Base-by-base conservation (phyloP, 345 rosid genomes). In the Cardamine chenopodiifolia region DNA sequence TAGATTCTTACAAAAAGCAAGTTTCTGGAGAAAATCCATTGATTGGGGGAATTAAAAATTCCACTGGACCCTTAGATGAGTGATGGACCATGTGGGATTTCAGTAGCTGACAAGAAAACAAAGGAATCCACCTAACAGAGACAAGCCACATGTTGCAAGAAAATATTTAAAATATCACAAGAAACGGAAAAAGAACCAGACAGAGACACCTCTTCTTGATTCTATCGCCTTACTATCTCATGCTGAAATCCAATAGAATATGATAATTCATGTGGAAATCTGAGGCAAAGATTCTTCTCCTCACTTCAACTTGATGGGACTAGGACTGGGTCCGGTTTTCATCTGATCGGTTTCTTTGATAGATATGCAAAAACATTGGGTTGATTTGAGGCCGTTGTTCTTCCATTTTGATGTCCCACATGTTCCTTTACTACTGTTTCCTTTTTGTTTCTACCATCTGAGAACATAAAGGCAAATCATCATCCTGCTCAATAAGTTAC, bases 61-160 rank as follows among this genome's bases (percentile, higher is more conserved):
- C 8, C 31, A 9, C 10, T 73, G 54, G 56, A 54, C 70, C 76
- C 40, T 42, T 73, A 7, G 67, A 44, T 18, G 54, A 22, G 0
- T 68, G 58, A 62, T 62, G 65, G 49, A 70, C 39, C 70, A 61
- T 76, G 79, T 76, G 79, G 31, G 42, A 45, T 69, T 69, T 76
- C 58, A 69, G 79, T 76, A 76, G 34, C 59, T 7, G 69, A 76
- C 64, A 62, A 76, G 70, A 69, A 76, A 12, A 23, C 58, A 68
- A 53, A 69, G 75, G 64, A 26, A 54, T 76, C 71, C 66, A 70
- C 80, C 80, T 76, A 76, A 76, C 76, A 63, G 50, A 64, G 66
- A 62, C 80, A 76, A 70, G 54, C 58, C 66, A 76, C 80, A 63
- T 70, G 76, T 76, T 70, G 80, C 58, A 52, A 47, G 26, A 28